Base-by-base conservation (phyloP, 2,329 filamentous ascomycete species). In the Nemania sp. region DNA sequence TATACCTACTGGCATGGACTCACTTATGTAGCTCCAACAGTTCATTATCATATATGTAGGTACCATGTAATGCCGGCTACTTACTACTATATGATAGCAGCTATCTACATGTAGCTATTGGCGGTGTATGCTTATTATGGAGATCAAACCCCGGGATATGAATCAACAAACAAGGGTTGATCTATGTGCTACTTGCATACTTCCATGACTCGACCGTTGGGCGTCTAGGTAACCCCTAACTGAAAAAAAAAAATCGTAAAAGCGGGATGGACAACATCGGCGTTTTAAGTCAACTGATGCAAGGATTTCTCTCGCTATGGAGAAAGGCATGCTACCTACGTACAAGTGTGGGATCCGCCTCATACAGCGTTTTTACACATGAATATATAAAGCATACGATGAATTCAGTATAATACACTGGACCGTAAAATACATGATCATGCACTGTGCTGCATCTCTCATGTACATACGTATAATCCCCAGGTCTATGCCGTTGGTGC, bases 91-190 rank as follows among this genome's bases (percentile, higher is more conserved):
- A n/a, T n/a, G n/a, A n/a, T n/a, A n/a, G n/a, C n/a, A n/a, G n/a
- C n/a, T n/a, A n/a, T n/a, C n/a, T n/a, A n/a, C 32, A 35, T 35
- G 45, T n/a, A 49, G 20, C 45, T 54, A 11, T 62, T 62, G 13
- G 59, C 57, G 27, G 27, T 51, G 43, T 59, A 41, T 7, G 32
- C 32, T 8, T 41, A 41, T 10, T 41, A 41, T 41, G 15, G 11
- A n/a, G n/a, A n/a, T n/a, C n/a, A n/a, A n/a, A n/a, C n/a, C n/a
- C 32, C 32, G 32, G 32, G 11, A 41, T 15, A 41, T 41, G 38
- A 41, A 18, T 18, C 15, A 15, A 5, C 15, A 41, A 41, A 18
- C 38, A 18, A 41, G 15, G 35, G 8, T 41, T 41, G 3, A 41
- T 15, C 35, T 41, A 18, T 11, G 32, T 35, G 5, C 32, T 35